Percentiles rank a stretch among this genome's conserved stretches.
Evolutionary conservation across 441 rosid species (phyloP).

Genomic region (Brassica hybrid): DNA sequence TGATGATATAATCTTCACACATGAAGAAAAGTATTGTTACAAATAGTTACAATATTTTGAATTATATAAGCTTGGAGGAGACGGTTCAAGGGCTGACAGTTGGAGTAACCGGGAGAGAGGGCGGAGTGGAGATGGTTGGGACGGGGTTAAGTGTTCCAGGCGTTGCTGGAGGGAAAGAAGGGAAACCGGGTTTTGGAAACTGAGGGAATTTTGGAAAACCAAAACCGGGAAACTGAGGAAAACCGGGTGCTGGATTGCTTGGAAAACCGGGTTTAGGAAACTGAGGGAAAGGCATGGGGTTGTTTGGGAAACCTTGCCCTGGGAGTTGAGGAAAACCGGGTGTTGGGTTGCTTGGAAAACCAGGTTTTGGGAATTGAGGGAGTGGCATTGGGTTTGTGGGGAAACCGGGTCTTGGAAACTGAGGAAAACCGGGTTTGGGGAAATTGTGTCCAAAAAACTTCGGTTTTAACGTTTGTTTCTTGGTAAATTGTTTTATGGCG

Average conservation of each 20-base stretch:
- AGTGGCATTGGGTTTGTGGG: conserved; percentile 1
- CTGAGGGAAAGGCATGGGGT: conserved; percentile 10
- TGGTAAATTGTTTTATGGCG: background rate
- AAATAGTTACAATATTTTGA: background rate
- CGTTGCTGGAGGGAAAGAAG: conserved; percentile 2
- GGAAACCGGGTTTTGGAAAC: background rate
- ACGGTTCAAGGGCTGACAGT: conserved; percentile 4
- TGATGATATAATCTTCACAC: conserved; percentile 10
- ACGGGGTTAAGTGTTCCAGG: background rate
- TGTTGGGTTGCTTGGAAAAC: conserved; percentile 9
- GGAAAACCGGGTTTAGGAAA: background rate
- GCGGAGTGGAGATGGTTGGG: conserved; percentile 3
- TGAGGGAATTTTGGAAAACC: conserved; percentile 1
- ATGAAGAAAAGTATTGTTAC: conserved; percentile 11
- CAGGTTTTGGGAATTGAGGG: conserved; percentile 6
- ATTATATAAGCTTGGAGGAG: background rate
- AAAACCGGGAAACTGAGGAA: background rate
- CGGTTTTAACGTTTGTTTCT: conserved; percentile 3
- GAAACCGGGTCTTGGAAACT: conserved; percentile 13
- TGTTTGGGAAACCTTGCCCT: background rate
- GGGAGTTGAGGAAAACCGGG: conserved; percentile 23
- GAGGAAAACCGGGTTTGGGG: conserved; percentile 14
- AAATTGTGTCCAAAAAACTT: conserved; percentile 1
- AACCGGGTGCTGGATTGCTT: conserved; percentile 2
- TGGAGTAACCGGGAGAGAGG: background rate